These are phyloP conservation scores for Pistacia integerrima DNA, from an alignment of 345 rosid genomes.

Conservation along the genomic window DNA sequence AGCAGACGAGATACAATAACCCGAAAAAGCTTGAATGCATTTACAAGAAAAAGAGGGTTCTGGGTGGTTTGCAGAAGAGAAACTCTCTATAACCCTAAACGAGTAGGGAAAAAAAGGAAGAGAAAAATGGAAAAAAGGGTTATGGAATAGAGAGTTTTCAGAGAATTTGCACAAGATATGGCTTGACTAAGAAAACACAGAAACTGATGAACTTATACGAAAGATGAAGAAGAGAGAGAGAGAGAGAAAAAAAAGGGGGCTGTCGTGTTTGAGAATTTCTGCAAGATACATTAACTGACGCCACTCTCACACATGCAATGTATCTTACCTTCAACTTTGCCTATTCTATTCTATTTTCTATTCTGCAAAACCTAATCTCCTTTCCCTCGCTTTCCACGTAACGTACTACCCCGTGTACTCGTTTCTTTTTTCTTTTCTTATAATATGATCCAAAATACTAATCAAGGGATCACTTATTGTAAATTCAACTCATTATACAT, in stretches of 20 bases:
- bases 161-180: neutral
- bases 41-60: neutral
- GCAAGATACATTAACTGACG: slow-evolving; percentile 39
- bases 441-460: no score
- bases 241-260: neutral
- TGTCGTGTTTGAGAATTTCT: slow-evolving; percentile 27
- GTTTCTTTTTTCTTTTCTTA: no score
- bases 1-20: slow-evolving; percentile 15
- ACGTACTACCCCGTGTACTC: no score
- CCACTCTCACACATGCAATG: slow-evolving; percentile 41
- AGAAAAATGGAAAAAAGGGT: neutral
- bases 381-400: no score
- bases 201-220: slow-evolving; percentile 4
- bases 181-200: neutral
- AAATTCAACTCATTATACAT: no score
- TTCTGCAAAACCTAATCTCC: no score
- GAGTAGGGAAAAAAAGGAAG: slow-evolving; percentile 52
- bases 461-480: no score
- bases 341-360: no score
- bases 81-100: slow-evolving; percentile 41
- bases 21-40: slow-evolving; percentile 44
- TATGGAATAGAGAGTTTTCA: neutral
- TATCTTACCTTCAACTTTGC: slow-evolving; percentile 18
- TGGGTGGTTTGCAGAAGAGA: neutral
- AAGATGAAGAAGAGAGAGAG: neutral